phyloP scores from a whole-genome alignment of 345 rosid genomes.

The Syzygium jambos region DNA sequence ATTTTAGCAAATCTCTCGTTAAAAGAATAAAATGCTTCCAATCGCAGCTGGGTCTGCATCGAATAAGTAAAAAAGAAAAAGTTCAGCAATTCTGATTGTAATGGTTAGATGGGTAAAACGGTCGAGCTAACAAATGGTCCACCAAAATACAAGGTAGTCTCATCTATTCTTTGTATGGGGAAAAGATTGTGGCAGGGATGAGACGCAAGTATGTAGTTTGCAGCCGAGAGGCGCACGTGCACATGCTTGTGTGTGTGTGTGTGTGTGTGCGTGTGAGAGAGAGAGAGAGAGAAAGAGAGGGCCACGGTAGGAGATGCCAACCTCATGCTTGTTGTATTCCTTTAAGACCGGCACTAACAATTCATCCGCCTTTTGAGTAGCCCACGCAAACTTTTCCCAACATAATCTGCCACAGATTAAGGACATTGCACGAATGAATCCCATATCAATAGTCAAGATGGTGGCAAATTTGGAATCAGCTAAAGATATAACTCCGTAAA shows the following conservation, averaged over 20 bases:
- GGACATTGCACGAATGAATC: neutral
- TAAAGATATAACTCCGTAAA: neutral
- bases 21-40: constrained; percentile 94
- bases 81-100: neutral
- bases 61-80: neutral
- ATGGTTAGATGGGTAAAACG: neutral
- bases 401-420: constrained; percentile 48
- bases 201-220: neutral
- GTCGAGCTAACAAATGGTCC: neutral
- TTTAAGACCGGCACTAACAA: constrained; percentile 79
- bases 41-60: constrained; percentile 79
- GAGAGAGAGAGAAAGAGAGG: neutral
- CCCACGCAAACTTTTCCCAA: constrained; percentile 97
- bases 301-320: constrained; percentile 1
- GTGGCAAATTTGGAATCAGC: neutral
- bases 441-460: neutral
- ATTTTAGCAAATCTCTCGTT: constrained; percentile 95
- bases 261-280: neutral
- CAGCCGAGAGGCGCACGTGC: neutral
- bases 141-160: neutral
- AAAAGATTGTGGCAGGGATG: neutral
- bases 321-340: constrained; percentile 91
- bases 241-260: neutral
- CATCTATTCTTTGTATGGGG: neutral
- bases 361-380: constrained; percentile 69